Conservation (phyloP, 805 yeast genomes). For the Suhomyces sp. region DNA sequence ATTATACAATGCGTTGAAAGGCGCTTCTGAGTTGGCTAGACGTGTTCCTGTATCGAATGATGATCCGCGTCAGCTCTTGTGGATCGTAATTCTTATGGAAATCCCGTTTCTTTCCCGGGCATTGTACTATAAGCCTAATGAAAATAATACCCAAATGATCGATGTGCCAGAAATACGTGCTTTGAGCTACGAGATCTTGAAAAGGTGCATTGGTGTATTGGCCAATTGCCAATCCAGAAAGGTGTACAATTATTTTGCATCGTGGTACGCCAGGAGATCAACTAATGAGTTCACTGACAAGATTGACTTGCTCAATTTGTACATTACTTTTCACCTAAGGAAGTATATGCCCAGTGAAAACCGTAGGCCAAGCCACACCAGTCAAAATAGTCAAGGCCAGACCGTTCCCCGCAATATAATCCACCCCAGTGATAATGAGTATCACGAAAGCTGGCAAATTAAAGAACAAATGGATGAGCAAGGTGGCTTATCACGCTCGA, state of each 20-base stretch:
- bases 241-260: slow-evolving; percentile 42
- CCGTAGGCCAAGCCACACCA: no score
- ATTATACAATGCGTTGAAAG: slow-evolving; percentile 49
- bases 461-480: slow-evolving; percentile 16
- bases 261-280: slow-evolving; percentile 54
- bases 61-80: slow-evolving; percentile 45
- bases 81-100: slow-evolving; percentile 66
- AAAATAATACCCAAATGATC: slow-evolving; percentile 21
- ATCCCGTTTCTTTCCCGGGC: slow-evolving; percentile 60
- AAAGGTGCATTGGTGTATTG: slow-evolving; percentile 65
- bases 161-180: slow-evolving; percentile 52
- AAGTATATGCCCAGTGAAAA: slow-evolving; percentile 37
- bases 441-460: slow-evolving; percentile 18
- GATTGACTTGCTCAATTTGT: slow-evolving; percentile 69
- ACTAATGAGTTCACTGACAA: slow-evolving; percentile 44
- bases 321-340: slow-evolving; percentile 72
- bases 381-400: not conserved
- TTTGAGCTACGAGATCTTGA: slow-evolving; percentile 64
- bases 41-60: slow-evolving; percentile 40
- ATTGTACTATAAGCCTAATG: slow-evolving; percentile 30
- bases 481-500: not conserved
- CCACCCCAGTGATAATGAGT: slow-evolving; percentile 15
- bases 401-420: no score
- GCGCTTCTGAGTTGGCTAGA: slow-evolving; percentile 51
- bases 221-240: slow-evolving; percentile 45